Percentiles rank a stretch among this genome's conserved stretches.
Conservation (phyloP, 1,139 yeast species). For the Zygoascus hellenicus region DNA sequence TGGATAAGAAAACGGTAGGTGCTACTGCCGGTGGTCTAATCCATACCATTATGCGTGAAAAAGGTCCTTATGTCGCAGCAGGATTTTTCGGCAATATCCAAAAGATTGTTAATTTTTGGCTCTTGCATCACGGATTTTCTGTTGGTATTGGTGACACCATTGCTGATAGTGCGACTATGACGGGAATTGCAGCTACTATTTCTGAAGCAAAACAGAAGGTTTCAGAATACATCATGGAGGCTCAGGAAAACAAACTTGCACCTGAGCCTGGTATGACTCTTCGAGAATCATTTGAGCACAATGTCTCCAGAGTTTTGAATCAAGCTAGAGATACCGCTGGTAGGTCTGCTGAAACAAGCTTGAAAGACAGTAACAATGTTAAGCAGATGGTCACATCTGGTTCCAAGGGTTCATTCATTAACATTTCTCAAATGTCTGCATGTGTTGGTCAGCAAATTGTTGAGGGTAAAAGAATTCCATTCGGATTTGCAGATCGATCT, state of each 20-base stretch:
- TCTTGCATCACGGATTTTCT: constrained; percentile 92
- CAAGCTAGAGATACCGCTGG: constrained; percentile 99
- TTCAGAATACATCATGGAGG: constrained; percentile 85
- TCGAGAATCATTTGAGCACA: constrained; percentile 96
- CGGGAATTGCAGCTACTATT: constrained; percentile 85
- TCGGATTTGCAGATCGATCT: constrained; percentile 93
- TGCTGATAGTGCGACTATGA: constrained; percentile 96
- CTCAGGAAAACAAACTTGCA: constrained; percentile 79
- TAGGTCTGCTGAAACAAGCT: constrained; percentile 93
- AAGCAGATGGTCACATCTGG: constrained; percentile 99
- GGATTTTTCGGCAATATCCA: constrained; percentile 88
- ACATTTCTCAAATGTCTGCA: constrained; percentile 99
- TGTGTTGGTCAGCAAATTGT: constrained; percentile 99
- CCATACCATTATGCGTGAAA: constrained; percentile 95
- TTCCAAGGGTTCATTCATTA: constrained; percentile 97
- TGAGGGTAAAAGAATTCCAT: constrained; percentile 98
- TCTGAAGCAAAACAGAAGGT: constrained; percentile 90
- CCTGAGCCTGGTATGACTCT: constrained; percentile 99
- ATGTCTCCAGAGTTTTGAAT: constrained; percentile 89
- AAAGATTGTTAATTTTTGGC: constrained; percentile 94
- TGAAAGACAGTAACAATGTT: constrained; percentile 90
- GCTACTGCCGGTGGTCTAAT: constrained; percentile 97
- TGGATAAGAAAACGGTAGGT: constrained; percentile 96
- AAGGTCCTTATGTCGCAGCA: constrained; percentile 88
- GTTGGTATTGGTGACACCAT: constrained; percentile 99